Conservation (phyloP, 306 rosid genomes). For the Cicer cuneatum region DNA sequence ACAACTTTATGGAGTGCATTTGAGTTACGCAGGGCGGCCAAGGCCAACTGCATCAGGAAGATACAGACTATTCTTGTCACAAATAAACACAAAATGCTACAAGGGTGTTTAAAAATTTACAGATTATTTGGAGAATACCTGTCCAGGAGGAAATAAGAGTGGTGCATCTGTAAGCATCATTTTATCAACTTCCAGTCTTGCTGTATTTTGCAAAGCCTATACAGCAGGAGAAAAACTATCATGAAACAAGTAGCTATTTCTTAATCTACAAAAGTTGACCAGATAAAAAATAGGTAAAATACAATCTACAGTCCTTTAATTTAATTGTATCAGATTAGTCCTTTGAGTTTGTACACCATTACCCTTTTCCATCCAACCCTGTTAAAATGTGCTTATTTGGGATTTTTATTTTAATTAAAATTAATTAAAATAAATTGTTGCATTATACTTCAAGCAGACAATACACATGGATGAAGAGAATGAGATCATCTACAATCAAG, state of each 20-base stretch:
- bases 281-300: constrained; percentile 3
- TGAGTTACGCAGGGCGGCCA: constrained; percentile 80
- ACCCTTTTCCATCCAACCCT: no score
- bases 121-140: constrained; percentile 55
- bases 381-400: no score
- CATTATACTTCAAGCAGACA: neutral
- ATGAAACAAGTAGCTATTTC: constrained; percentile 20
- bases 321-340: no score
- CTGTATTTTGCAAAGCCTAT: constrained; percentile 63
- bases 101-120: constrained; percentile 8
- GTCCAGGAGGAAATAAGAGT: constrained; percentile 93
- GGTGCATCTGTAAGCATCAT: constrained; percentile 97
- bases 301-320: no score
- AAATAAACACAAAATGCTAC: constrained; percentile 6
- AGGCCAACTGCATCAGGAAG: constrained; percentile 69
- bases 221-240: constrained; percentile 36
- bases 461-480: neutral
- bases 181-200: constrained; percentile 77
- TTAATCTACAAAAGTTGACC: constrained; percentile 2
- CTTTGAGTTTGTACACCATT: no score
- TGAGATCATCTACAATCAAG: constrained; percentile 3
- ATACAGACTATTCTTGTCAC: constrained; percentile 38
- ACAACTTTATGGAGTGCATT: constrained; percentile 65
- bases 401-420: no score
- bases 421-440: neutral